Percentiles rank a stretch among this genome's conserved stretches.
Evolutionary conservation across 129 eudicot species (phyloP).

Genomic region (Arctium minus): DNA sequence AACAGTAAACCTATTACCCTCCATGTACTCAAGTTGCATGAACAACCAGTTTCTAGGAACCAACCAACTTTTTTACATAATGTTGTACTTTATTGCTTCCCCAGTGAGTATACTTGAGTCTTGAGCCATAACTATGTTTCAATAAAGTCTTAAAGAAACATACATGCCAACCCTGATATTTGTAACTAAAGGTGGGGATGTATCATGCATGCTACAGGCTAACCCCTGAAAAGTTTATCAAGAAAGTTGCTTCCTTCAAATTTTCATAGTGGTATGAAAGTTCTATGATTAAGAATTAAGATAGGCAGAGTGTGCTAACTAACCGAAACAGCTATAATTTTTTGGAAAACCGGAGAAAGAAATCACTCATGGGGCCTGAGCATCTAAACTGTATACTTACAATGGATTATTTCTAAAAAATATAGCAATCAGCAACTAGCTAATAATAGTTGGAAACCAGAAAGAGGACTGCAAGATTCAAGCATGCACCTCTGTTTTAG

Average conservation of each 20-base stretch:
- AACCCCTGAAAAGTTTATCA: not conserved
- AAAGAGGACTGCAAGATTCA: not conserved
- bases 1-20: not conserved
- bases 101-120: not conserved
- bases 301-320: not conserved
- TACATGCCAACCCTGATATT: not conserved
- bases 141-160: not conserved
- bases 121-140: not conserved
- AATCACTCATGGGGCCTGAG: not conserved
- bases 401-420: not conserved
- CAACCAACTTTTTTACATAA: not conserved
- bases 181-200: not conserved
- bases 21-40: not conserved
- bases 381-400: not conserved
- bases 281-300: no score
- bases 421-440: not conserved
- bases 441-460: not conserved
- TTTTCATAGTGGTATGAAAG: not conserved
- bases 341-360: not conserved
- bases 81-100: not conserved
- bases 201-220: not conserved
- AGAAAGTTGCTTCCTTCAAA: not conserved
- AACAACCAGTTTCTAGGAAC: not conserved
- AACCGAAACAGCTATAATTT: not conserved
- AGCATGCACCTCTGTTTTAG: slow-evolving; percentile 70